A percentile compares a stretch with the other conserved stretches of the same genome.
phyloP scores from a whole-genome alignment of 768 basidiomycete species.

The Psilocybe cubensis region DNA sequence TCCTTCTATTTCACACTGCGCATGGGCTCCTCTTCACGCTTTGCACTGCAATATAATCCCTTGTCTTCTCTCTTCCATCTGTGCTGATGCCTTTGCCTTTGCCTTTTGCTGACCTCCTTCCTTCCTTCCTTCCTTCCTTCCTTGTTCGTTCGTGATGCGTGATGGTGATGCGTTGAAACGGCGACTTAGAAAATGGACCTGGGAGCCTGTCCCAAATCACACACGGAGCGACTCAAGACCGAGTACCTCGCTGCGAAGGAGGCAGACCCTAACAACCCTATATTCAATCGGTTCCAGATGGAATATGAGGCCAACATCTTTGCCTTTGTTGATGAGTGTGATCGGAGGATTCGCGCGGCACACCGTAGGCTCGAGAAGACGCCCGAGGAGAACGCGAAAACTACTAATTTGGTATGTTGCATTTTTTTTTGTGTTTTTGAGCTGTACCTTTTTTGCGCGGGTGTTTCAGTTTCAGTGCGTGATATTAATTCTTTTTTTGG shows the following conservation, averaged over 20 bases:
- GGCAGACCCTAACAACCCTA: conserved; percentile 75
- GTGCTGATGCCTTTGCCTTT: too few species aligned
- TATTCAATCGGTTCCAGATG: conserved; percentile 86
- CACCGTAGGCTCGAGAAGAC: conserved; percentile 98
- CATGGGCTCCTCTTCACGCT: too few species aligned
- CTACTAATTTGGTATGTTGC: conserved; percentile 86
- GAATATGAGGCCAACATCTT: conserved; percentile 97
- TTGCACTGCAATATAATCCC: too few species aligned
- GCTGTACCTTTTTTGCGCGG: not conserved
- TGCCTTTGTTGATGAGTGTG: conserved; percentile 97
- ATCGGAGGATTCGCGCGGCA: conserved; percentile 91
- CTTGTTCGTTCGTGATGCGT: too few species aligned
- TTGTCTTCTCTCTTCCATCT: too few species aligned
- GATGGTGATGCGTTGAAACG: conserved; percentile 4
- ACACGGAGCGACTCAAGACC: conserved; percentile 91
- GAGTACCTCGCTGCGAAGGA: conserved; percentile 85
- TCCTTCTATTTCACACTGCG: too few species aligned
- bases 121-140: too few species aligned
- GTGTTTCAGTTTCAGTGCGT: conserved; percentile 4
- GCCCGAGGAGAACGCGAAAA: conserved; percentile 99
- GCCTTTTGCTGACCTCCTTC: too few species aligned
- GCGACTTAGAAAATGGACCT: conserved; percentile 94
- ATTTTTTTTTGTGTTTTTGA: too few species aligned
- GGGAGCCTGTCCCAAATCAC: conserved; percentile 95
- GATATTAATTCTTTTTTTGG: conserved; percentile 5